Conservation (phyloP, 75 land plant genomes). For the Adiantum capillusveneris region DNA sequence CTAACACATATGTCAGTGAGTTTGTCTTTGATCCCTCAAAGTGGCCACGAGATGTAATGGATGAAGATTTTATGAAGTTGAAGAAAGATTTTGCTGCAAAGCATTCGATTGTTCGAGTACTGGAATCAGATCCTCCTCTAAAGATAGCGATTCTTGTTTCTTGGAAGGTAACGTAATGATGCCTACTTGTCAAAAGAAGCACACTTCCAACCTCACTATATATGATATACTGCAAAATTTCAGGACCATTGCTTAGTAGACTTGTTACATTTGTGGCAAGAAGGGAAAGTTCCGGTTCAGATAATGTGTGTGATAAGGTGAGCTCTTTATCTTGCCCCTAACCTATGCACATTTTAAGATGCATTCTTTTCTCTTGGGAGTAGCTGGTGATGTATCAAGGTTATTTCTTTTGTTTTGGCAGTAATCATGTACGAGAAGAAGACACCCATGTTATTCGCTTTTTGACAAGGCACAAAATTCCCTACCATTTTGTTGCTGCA, state of each 20-base stretch:
- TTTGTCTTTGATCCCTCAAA: constrained; percentile 75
- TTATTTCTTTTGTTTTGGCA: constrained; percentile 15
- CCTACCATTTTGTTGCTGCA: constrained; percentile 72
- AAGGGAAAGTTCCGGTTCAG: constrained; percentile 79
- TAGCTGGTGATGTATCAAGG: neutral
- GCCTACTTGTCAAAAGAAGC: neutral
- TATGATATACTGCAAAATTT: neutral
- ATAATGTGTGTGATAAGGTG: constrained; percentile 85
- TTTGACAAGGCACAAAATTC: constrained; percentile 74
- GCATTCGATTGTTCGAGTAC: constrained; percentile 73
- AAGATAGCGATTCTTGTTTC: constrained; percentile 88
- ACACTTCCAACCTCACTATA: neutral
- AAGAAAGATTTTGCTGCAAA: constrained; percentile 59
- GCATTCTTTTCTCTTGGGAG: neutral
- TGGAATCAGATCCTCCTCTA: constrained; percentile 60
- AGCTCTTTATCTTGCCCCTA: neutral
- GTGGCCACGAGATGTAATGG: constrained; percentile 80
- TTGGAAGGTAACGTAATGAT: constrained; percentile 52
- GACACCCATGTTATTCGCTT: constrained; percentile 81
- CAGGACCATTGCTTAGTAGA: constrained; percentile 97
- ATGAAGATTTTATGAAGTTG: constrained; percentile 61
- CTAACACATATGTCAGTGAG: constrained; percentile 52
- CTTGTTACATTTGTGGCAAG: constrained; percentile 88
- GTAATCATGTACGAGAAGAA: constrained; percentile 80
- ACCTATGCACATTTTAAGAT: neutral